Evolutionary conservation across 75 land plant genomes (phyloP).

Genomic region (Gnetum montanum): DNA sequence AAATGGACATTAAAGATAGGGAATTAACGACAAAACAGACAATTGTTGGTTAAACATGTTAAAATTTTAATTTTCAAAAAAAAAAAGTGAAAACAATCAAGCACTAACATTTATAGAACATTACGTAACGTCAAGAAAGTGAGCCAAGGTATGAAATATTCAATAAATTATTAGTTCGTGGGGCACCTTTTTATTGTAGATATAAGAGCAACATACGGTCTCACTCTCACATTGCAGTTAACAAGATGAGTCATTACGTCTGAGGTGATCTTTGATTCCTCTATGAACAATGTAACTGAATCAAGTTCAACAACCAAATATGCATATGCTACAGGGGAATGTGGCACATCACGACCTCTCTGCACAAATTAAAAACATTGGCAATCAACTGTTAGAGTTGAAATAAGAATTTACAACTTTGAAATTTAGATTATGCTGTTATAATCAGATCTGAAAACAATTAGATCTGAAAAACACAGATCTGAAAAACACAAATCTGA

Average conservation of each 20-base stretch:
- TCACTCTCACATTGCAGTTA: slow-evolving; percentile 59
- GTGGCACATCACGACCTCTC: slow-evolving; percentile 91
- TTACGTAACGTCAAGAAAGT: too few relatives aligned
- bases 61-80: not conserved
- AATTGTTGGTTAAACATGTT: not conserved
- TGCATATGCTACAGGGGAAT: slow-evolving; percentile 88
- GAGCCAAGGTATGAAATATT: too few relatives aligned
- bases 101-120: too few relatives aligned
- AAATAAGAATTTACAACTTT: too few relatives aligned
- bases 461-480: too few relatives aligned
- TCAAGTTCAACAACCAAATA: slow-evolving; percentile 71
- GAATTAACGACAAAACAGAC: too few relatives aligned
- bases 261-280: slow-evolving; percentile 51
- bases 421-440: too few relatives aligned
- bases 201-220: slow-evolving; percentile 68
- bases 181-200: slow-evolving; percentile 73
- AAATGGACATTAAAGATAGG: too few relatives aligned
- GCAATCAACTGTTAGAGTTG: too few relatives aligned
- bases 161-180: too few relatives aligned
- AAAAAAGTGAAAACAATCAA: not conserved
- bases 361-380: slow-evolving; percentile 15
- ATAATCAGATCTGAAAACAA: too few relatives aligned
- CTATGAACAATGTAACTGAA: slow-evolving; percentile 59
- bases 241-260: slow-evolving; percentile 71
- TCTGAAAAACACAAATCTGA: too few relatives aligned